Evolutionary conservation across 257 asterid species (phyloP).

Genomic region (Linderniella brevidens): DNA sequence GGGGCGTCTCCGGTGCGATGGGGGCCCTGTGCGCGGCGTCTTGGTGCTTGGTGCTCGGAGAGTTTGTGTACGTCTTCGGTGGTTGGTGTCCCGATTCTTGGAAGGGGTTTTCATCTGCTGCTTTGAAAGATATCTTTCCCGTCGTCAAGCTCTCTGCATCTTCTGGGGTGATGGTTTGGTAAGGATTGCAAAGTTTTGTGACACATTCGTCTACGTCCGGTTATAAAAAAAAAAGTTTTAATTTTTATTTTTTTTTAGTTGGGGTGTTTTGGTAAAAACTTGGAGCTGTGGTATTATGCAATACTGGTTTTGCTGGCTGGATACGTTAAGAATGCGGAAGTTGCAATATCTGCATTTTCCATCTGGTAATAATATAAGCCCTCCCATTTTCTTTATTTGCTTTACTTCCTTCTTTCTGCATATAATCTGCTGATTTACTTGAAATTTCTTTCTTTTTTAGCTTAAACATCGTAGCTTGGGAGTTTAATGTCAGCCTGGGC

Average conservation of each 20-base stretch:
- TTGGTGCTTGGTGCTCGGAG: neutral
- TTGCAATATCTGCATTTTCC: slow-evolving; percentile 56
- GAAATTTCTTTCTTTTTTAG: slow-evolving; percentile 14
- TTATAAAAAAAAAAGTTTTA: too few species aligned
- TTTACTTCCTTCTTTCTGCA: neutral
- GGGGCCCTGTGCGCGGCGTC: neutral
- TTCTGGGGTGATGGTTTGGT: neutral
- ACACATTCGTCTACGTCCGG: too few species aligned
- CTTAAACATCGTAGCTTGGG: slow-evolving; percentile 42
- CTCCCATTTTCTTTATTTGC: too few species aligned
- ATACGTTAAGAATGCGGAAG: slow-evolving; percentile 41
- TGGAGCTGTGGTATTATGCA: slow-evolving; percentile 59
- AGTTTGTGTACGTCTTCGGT: neutral
- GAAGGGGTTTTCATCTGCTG: neutral
- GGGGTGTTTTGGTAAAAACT: slow-evolving; percentile 12
- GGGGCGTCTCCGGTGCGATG: neutral
- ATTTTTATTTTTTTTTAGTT: neutral
- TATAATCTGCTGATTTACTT: neutral
- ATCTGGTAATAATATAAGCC: slow-evolving; percentile 28
- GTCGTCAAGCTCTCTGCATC: neutral
- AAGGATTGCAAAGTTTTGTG: neutral
- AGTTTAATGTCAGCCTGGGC: slow-evolving; percentile 49
- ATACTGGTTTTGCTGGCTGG: slow-evolving; percentile 55
- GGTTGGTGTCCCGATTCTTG: neutral
- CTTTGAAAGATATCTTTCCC: neutral